Base-by-base conservation (phyloP, 495 filamentous ascomycete genomes). In the Penicillium soppii region DNA sequence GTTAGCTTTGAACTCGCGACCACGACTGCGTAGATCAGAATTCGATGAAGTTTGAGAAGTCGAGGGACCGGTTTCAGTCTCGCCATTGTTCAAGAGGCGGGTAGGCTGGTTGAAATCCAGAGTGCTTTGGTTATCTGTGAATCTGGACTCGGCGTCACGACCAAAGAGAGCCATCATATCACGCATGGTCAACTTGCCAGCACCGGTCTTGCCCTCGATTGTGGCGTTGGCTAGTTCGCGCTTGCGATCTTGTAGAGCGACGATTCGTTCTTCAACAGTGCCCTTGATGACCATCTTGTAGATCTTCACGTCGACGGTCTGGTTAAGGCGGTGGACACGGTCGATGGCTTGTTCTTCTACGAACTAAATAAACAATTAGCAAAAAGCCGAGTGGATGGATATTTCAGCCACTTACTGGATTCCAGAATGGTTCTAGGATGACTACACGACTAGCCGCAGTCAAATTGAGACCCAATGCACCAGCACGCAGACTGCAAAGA, bases 301-400 rank as follows among this genome's bases (percentile, higher is more conserved):
- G 46, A 98, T 91, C 19, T 90, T 82, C 32, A 98, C 94, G 62
- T 97, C 92, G 12, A 89, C 74, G 12, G 90, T 96, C 70, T 98
- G 94, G 47, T 94, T 97, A 35, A 98, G 83, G 9, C 94, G 89
- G 58, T 98, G 94, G 38, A 98, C 94, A 36, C 94, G 91, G 66
- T 98, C 94, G 58, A 98, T 98, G 8, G 94, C 94, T 77, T 97
- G 94, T 67, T 97, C 94, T 78, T 98, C 94, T 21, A 97, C 88
- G 57, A 98, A 98, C 74, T 88, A 45, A 20, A 29, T 44, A 40
- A 8, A 32, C 26, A 1, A 48, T 74, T 61, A 69, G 68, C 23
- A 50, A 35, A 13, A 50, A 23, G 36, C 12, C 37, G 29, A 20
- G 42, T 16, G 9, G 23, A 15, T 43, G 19, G 22, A 17, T 7